Evolutionary conservation across 768 basidiomycete genomes (phyloP), one percentile per base, ranked within the genome.

Genomic region (Tricholoma matsutake): DNA sequence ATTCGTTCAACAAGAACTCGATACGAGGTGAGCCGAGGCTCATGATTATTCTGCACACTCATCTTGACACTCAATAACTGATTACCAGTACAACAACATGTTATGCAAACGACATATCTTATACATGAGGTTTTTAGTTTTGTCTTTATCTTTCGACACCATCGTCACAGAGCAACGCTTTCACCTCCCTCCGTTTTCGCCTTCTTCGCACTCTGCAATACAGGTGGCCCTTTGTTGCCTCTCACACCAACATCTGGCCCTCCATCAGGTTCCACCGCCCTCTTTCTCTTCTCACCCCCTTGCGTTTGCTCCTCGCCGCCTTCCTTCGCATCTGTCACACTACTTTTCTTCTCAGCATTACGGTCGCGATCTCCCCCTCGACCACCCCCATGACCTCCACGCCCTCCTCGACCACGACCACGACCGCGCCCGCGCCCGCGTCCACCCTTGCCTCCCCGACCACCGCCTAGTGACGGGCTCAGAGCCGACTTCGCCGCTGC

Each of bases 211-310:
- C 72, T 72, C 59, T 77, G 75, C 57, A 82, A 64, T 1, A 69
- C 63, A 41, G 83, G 83, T 10, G 91, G 91, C 3, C 86, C 86
- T 32, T 75, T 78, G 7, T 76, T 79, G 0, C 90, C 90, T 22
- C 90, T 81, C 10, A 85, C 71, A 9, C 90, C 90, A 28, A 81
- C 78, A 65, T 87, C 83, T 2, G 86, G 84, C 0, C 87, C 91
- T 64, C 90, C 91, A 67, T 92, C 91, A 1, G 89, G 90, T 68
- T 92, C 91, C 0, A 89, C 78, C 1, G 81, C 86, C 39, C 89
- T 83, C 71, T 92, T 93, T 61, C 91, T 78, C 77, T 93, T 93
- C 64, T 88, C 88, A 29, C 89, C 89, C 1, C 76, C 71, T 9
- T 52, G 47, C 47, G n/a, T 45, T 61, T 77, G 76, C 43, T 83